phyloP scores from a whole-genome alignment of 2,329 filamentous ascomycete species.

The Bipolaris gigantea region DNA sequence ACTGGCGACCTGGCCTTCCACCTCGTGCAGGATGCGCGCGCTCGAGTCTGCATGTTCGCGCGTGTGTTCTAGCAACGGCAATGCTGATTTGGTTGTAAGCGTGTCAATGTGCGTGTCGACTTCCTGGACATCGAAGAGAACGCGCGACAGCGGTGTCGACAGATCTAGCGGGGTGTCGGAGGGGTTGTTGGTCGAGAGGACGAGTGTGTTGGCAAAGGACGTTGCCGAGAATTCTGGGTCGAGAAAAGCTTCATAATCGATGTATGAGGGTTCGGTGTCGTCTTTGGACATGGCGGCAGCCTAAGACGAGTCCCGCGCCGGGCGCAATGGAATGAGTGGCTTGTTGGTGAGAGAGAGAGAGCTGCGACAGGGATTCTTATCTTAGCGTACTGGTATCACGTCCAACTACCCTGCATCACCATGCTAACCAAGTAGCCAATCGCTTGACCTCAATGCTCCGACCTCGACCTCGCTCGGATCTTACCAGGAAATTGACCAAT shows the following conservation, averaged over 20 bases:
- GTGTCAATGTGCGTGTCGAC: conserved; percentile 94
- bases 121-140: conserved; percentile 95
- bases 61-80: conserved; percentile 78
- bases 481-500: too few relatives aligned
- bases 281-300: conserved; percentile 36
- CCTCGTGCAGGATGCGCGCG: conserved; percentile 69
- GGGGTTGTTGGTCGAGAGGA: conserved; percentile 87
- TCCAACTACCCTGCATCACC: neutral
- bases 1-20: conserved; percentile 77
- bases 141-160: conserved; percentile 87
- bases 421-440: neutral
- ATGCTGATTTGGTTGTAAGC: conserved; percentile 79
- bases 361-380: conserved; percentile 3
- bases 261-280: conserved; percentile 71
- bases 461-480: too few relatives aligned
- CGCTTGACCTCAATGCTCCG: neutral
- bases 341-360: neutral
- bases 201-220: conserved; percentile 83
- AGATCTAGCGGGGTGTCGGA: conserved; percentile 89
- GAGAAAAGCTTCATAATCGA: conserved; percentile 93
- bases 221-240: conserved; percentile 78
- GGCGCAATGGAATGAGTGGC: neutral
- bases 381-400: conserved; percentile 6
- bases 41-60: conserved; percentile 73
- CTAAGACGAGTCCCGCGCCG: neutral